These are phyloP conservation scores for Parascedosporium putredinis DNA, from an alignment of 2,329 filamentous ascomycete genomes.

Conservation along the genomic window DNA sequence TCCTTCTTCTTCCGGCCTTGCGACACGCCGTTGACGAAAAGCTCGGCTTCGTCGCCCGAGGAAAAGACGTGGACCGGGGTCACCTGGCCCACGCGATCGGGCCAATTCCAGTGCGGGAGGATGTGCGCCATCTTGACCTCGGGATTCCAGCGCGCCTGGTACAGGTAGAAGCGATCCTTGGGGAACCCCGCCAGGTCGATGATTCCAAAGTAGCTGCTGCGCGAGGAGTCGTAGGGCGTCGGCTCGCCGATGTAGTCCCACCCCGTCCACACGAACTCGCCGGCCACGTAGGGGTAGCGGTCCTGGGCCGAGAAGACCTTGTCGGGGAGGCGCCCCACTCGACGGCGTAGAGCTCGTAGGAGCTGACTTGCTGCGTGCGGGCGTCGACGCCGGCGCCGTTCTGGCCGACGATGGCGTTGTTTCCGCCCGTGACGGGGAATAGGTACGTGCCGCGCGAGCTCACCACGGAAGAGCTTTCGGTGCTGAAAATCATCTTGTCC, in stretches of 20 bases:
- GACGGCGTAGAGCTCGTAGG: conserved; percentile 41
- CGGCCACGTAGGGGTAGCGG: conserved; percentile 35
- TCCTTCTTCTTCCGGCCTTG: conserved; percentile 27
- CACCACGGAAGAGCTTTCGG: conserved; percentile 32
- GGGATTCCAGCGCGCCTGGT: conserved; percentile 42
- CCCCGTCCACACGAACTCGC: conserved; percentile 43
- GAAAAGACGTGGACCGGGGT: conserved; percentile 46
- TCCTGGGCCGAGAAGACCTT: conserved; percentile 42
- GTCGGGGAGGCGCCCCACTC: conserved; percentile 38
- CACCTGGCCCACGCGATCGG: conserved; percentile 31
- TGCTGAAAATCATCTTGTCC: conserved; percentile 33
- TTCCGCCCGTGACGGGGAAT: conserved; percentile 35
- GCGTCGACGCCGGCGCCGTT: conserved; percentile 7
- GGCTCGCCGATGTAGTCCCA: conserved; percentile 41
- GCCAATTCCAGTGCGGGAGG: conserved; percentile 48
- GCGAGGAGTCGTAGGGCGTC: conserved; percentile 34
- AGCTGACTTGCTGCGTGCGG: conserved; percentile 26
- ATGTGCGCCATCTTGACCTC: conserved; percentile 39
- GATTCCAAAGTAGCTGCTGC: conserved; percentile 45
- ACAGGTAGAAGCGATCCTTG: conserved; percentile 45
- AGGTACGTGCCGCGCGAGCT: conserved; percentile 41
- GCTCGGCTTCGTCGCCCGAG: conserved; percentile 40
- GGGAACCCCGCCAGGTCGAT: conserved; percentile 46
- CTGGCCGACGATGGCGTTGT: conserved; percentile 28
- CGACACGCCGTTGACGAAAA: conserved; percentile 41